Evolutionary conservation across 169 alveolate genomes (phyloP), one percentile per base, ranked within the genome.

Genomic region (Plasmodium gonderi): DNA sequence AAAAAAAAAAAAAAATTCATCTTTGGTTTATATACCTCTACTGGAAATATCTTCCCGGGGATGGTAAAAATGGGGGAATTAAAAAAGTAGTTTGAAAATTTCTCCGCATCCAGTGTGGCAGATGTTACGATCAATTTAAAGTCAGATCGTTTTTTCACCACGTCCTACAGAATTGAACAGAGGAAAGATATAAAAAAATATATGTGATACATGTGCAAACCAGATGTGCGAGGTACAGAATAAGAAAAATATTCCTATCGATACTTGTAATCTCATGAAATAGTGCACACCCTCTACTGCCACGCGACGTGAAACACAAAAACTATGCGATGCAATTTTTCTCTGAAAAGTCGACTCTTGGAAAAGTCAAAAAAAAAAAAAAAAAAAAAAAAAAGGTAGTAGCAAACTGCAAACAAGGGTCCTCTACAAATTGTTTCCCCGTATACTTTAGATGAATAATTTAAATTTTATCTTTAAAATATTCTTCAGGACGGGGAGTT

Each of bases 11-110:
- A n/a, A n/a, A n/a, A n/a, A n/a, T n/a, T n/a, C n/a, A n/a, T n/a
- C n/a, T n/a, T n/a, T n/a, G 69, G 7, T 33, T 80, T 8, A 29
- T 40, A 1, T 42, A 99, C 97, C 95, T 99, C 99, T 8, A 99
- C 99, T 2, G 99, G 99, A 94, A 97, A 99, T 29, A 98, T 98
- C 68, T 99, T 96, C 51, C 99, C 99, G 0, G 99, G 99, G 75
- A 99, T 99, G 68, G 99, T 98, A 95, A 99, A 99, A 45, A 99
- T 99, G 33, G 98, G 98, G 8, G 99, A 98, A 85, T 98, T 98
- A 94, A 97, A 96, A 93, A 99, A 99, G 95, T 98, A 99, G 36
- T 97, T 95, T 1, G 99, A 97, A 92, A 99, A 99, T 95, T 99
- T 98, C 72, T 98, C 99, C 29, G 99, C 99, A 89, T 97, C 98